A percentile compares a stretch with the other conserved stretches of the same genome.
phyloP scores from a whole-genome alignment of 2,329 filamentous ascomycete genomes.

The Fonsecaea pedrosoi region DNA sequence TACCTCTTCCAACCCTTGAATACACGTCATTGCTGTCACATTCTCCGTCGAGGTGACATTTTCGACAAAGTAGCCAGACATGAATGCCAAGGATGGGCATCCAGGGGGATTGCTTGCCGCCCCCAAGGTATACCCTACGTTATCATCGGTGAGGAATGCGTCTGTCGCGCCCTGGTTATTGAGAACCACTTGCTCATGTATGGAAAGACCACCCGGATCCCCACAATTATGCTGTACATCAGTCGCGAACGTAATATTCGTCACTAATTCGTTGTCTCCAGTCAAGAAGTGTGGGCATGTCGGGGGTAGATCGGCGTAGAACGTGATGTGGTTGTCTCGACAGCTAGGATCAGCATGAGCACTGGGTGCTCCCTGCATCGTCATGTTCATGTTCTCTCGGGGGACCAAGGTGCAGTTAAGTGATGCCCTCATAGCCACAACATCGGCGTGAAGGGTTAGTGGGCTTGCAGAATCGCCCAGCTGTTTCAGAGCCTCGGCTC shows the following conservation, averaged over 20 bases:
- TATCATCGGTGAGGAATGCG: not conserved
- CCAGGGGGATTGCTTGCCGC: conserved; percentile 24
- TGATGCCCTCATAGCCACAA: conserved; percentile 10
- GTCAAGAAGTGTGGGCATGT: conserved; percentile 3
- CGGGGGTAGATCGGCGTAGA: not conserved
- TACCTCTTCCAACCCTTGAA: conserved; percentile 19
- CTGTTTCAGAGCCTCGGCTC: conserved; percentile 4
- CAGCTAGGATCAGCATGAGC: not conserved
- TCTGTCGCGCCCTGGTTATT: not conserved
- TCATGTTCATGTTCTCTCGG: not conserved
- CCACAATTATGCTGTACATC: not conserved
- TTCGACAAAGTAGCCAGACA: conserved; percentile 23
- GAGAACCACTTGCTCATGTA: conserved; percentile 1
- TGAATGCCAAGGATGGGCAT: conserved; percentile 32
- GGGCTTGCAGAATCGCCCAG: not conserved
- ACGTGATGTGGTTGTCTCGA: not conserved
- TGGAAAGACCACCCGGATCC: not conserved
- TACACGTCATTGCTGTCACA: conserved; percentile 24
- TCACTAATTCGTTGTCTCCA: not conserved
- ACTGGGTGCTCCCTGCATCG: not conserved
- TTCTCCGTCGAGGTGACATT: conserved; percentile 2
- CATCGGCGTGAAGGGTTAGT: not conserved
- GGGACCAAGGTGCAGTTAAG: conserved; percentile 13
- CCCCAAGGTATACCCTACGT: conserved; percentile 1
- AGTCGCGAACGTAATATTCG: not conserved